Evolutionary conservation across 257 asterid genomes (phyloP), one percentile per base, ranked within the genome.

Genomic region (Plantago major): DNA sequence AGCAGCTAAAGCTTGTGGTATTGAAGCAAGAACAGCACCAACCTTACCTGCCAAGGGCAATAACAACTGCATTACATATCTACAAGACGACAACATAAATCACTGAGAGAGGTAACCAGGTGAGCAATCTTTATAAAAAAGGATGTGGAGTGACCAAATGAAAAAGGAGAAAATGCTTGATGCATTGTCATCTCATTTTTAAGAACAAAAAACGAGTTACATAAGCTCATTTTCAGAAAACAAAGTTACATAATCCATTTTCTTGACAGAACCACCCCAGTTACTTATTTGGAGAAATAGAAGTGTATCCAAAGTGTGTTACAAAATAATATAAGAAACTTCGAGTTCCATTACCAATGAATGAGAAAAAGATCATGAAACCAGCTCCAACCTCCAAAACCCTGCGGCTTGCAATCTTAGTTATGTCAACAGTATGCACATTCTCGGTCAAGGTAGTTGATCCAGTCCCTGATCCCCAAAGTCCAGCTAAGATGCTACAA

Each of bases 391-490:
- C 73, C 72, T 68, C 78, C 66, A 93, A 76, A 46, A 86, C 95
- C 70, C 71, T 83, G 65, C 99, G 82, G 81, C 69, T 89, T 44
- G 96, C 96, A 60, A 93, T 88, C 77, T 79, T 89, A 8, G 97
- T 93, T 46, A 74, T 73, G 43, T 74, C 73, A 64, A 93, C 81
- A 10, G 99, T 87, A 70, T 93, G 95, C 67, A 87, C 69, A 42
- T 93, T 93, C 74, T 89, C 99, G 1, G 89, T 84, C 82, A 93
- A 76, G 73, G 96, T 87, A 64, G 96, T 87, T 49, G 96, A 79
- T 65, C 97, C 99, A 0, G 97, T 78, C 61, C 99, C 97, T 15
- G 96, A 67, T 47, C 99, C 99, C 96, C 97, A 93, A 67, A 89
- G 94, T 60, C 97, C 99, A 56, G 97, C 99, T 65, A 93, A 69